A percentile compares a stretch with the other conserved stretches of the same genome.
These are phyloP conservation scores for Kwoniella europaea DNA, from an alignment of 768 basidiomycete genomes.

Conservation along the genomic window DNA sequence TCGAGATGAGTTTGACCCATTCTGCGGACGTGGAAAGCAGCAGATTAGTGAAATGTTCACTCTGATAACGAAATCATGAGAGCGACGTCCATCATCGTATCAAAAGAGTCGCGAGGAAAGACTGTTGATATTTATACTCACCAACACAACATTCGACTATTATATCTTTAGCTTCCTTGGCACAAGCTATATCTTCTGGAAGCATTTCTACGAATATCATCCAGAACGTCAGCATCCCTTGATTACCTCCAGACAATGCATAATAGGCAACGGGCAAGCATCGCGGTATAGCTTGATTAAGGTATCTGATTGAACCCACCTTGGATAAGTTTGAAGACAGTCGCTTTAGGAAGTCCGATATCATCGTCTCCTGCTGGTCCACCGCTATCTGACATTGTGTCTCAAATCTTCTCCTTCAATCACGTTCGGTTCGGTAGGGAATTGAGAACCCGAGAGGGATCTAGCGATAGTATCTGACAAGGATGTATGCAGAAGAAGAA, in stretches of 20 bases:
- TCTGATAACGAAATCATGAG: too few species aligned
- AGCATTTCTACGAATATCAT: constrained; percentile 70
- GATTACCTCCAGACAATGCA: too few species aligned
- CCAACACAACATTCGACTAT: constrained; percentile 99
- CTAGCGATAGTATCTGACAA: not conserved
- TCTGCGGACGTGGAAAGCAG: constrained; percentile 64
- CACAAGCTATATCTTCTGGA: constrained; percentile 81
- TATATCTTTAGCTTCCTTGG: constrained; percentile 95
- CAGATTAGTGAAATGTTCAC: not conserved
- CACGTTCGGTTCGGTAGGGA: not conserved
- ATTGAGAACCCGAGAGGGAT: not conserved
- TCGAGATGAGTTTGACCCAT: constrained; percentile 96
- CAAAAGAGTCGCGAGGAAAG: too few species aligned
- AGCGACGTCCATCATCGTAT: too few species aligned
- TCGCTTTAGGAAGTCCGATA: constrained; percentile 92
- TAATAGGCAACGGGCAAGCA: not conserved
- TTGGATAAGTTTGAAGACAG: constrained; percentile 93
- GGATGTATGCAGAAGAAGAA: not conserved
- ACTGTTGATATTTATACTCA: constrained; percentile 57
- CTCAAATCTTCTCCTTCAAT: too few species aligned
- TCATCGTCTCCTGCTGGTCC: constrained; percentile 82
- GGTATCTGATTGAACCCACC: constrained; percentile 63
- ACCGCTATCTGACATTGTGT: constrained; percentile 81
- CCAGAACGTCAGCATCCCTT: not conserved
- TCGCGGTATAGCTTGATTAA: not conserved